Evolutionary conservation across 768 basidiomycete species (phyloP), one percentile per base, ranked within the genome.

Genomic region (Leucogyrophana mollusca): DNA sequence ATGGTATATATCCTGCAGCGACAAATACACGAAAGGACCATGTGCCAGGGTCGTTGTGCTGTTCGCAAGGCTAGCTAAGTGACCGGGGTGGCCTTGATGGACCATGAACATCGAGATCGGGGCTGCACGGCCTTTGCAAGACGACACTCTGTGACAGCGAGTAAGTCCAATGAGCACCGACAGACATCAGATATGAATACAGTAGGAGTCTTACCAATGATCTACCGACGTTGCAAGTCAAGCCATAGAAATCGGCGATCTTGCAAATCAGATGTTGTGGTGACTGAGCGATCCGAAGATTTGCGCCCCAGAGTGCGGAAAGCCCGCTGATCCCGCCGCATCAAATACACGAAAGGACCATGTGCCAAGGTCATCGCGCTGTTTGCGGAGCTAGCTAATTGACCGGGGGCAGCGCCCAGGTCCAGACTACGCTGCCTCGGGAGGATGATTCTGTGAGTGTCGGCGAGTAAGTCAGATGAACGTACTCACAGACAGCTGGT

Each of bases 391-490:
- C n/a, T n/a, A n/a, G n/a, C n/a, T n/a, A n/a, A n/a, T n/a, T n/a
- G n/a, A n/a, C n/a, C n/a, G n/a, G n/a, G n/a, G n/a, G n/a, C n/a
- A n/a, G n/a, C n/a, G n/a, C n/a, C n/a, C n/a, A n/a, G n/a, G n/a
- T n/a, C n/a, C n/a, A n/a, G n/a, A n/a, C n/a, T n/a, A n/a, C n/a
- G n/a, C n/a, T n/a, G n/a, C n/a, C n/a, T n/a, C n/a, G n/a, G n/a
- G n/a, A n/a, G 4, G 77, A 77, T 0, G 77, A 82, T 45, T 79
- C 80, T 1, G 80, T 81, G 3, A 81, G 76, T 1, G 79, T 74
- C 0, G 83, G 83, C 0, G 83, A 83, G 40, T 78, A 78, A 9
- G 70, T 75, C 32, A 85, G 74, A 65, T 9, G 81, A 78, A 51
- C 73, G 74, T 9, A 56, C 49, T 38, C 52, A 52, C 37, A 50